Evolutionary conservation across 768 basidiomycete genomes (phyloP), one percentile per base, ranked within the genome.

Genomic region (Polyporus arcularius): DNA sequence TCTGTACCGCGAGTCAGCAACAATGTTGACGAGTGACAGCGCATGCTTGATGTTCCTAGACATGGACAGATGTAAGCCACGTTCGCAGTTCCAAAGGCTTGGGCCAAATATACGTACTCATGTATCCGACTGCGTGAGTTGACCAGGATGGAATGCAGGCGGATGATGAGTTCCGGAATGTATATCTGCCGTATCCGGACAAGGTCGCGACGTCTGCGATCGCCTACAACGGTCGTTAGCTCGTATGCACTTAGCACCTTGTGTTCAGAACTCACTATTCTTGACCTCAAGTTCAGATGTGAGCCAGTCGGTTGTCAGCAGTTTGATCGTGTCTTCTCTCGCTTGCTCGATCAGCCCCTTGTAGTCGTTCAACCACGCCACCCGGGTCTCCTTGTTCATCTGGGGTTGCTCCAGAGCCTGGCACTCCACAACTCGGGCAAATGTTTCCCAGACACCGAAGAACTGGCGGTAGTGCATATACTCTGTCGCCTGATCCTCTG

Each of bases 91-190:
- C n/a, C n/a, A 7, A 50, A n/a, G 45, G 26, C 16, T 49, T 26
- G 21, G 21, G 42, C n/a, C n/a, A 46, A 26, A 46, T 47, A 31
- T 31, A 79, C 87, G 53, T 65, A 90, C 94, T 83, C 81, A 48
- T 88, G 85, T 43, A 94, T 79, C 21, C 84, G 75, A 10, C 78
- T 72, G 8, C 86, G 77, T 5, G 94, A 92, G 38, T 79, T 74
- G 60, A 85, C 81, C 11, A 98, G 75, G 52, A 89, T 76, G 45
- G 82, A 78, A 69, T 98, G 95, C 2, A 98, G 76, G 21, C 93
- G 86, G 64, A 98, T 80, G 66, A 98, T 85, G 21, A 98, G 80
- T 71, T 97, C 94, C 0, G 95, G 96, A 26, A 97, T 79, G 73
- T 89, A 96, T 32, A 96, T 85, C 67, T 94, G 88, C 43, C 95